A percentile compares a stretch with the other conserved stretches of the same genome.
Evolutionary conservation across 2,329 filamentous ascomycete genomes (phyloP).

Genomic region (Penicillium occitanis): DNA sequence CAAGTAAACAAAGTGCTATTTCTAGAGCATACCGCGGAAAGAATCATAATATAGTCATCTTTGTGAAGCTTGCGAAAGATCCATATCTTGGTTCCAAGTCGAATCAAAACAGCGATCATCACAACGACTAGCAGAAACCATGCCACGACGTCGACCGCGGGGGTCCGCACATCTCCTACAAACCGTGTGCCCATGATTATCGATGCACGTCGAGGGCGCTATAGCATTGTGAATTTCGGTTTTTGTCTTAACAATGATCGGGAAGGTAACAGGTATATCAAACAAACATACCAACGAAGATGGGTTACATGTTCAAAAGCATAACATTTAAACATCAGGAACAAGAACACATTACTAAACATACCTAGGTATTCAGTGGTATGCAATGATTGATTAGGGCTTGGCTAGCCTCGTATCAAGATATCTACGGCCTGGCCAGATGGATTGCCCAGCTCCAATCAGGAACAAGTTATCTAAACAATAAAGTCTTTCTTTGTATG

Average conservation of each 20-base stretch:
- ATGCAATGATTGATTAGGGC: neutral
- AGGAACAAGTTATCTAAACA: neutral
- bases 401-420: neutral
- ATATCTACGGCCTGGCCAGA: neutral
- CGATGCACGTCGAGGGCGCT: neutral
- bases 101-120: conserved; percentile 27
- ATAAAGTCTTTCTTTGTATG: neutral
- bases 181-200: conserved; percentile 40
- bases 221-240: neutral
- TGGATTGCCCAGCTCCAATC: neutral
- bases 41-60: conserved; percentile 28
- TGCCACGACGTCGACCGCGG: conserved; percentile 29
- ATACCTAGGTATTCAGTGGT: too few relatives aligned
- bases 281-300: neutral
- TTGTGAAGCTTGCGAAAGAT: conserved; percentile 27
- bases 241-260: neutral
- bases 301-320: too few relatives aligned
- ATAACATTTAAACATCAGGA: neutral
- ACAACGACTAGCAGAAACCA: conserved; percentile 32
- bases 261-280: neutral
- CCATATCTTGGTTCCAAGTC: conserved; percentile 29
- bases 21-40: conserved; percentile 25
- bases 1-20: neutral
- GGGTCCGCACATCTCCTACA: conserved; percentile 35
- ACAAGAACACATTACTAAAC: neutral